Base-by-base conservation (phyloP, 352 stramenopile species). In the Thalassiosira oceanica region DNA sequence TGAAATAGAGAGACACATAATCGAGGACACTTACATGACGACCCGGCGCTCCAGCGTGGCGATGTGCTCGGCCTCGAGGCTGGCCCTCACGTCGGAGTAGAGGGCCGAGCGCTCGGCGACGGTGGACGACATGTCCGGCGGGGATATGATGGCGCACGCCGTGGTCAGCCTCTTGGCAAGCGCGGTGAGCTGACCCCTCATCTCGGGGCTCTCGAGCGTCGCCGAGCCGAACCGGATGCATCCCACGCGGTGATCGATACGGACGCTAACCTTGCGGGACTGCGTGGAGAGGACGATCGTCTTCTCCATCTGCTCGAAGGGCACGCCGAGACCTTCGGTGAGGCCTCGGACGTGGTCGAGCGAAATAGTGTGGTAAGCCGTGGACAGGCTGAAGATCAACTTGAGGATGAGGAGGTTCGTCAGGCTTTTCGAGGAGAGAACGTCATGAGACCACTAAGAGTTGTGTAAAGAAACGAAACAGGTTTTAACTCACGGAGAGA, bases 21-120 rank as follows among this genome's bases (percentile, higher is more conserved):
- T n/a, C n/a, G n/a, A n/a, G n/a, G n/a, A n/a, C n/a, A n/a, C n/a
- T n/a, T n/a, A n/a, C n/a, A 99, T 98, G 35, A 97, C 80, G 44
- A 94, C 88, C 41, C 96, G 96, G 42, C 95, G 92, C 39, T 90
- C 89, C 2, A 98, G 74, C 55, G 95, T 93, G 23, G 84, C 78
- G n/a, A 81, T 75, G 57, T 96, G 93, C 55, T 97, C 92, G 20
- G 75, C 44, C 27, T 87, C 66, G 16, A 96, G 48, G 35, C 72
- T 80, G 20, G 68, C 66, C 42, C 92, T 89, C 21, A 96, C 89
- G 11, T 84, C 49, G 23, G 71, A 56, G 58, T 97, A 97, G 2
- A 97, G 73, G 57, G 23, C 33, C 27, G 29, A 46, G 3, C 65
- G 82, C 60, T 51, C 83, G 46, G 33, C 41, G 1, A 20, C 11